phyloP scores from a whole-genome alignment of 1,139 yeast species.

The Suhomyces wounanorum region DNA sequence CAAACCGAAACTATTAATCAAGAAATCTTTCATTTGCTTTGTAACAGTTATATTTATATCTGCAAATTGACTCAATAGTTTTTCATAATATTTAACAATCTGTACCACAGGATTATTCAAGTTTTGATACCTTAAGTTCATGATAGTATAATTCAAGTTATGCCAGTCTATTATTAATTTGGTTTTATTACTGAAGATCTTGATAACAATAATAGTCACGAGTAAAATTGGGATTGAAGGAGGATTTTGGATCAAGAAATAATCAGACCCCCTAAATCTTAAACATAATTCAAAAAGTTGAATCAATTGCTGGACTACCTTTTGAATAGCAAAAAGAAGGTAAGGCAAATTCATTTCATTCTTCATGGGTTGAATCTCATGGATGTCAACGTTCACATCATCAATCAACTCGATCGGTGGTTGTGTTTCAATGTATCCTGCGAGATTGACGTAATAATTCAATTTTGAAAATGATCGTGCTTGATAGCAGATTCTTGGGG shows the following conservation, averaged over 20 bases:
- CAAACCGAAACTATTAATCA: slow-evolving; percentile 57
- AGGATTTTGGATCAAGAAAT: slow-evolving; percentile 85
- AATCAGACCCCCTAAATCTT: slow-evolving; percentile 63
- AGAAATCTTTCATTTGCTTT: slow-evolving; percentile 63
- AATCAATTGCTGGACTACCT: slow-evolving; percentile 59
- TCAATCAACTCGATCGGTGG: slow-evolving; percentile 55
- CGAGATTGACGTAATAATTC: slow-evolving; percentile 76
- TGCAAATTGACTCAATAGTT: slow-evolving; percentile 56
- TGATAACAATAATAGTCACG: slow-evolving; percentile 57
- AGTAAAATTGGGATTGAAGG: slow-evolving; percentile 86
- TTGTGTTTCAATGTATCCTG: slow-evolving; percentile 75
- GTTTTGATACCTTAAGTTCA: slow-evolving; percentile 63
- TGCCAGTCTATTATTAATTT: slow-evolving; percentile 92
- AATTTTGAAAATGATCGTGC: slow-evolving; percentile 71
- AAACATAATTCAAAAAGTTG: slow-evolving; percentile 50
- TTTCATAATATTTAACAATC: slow-evolving; percentile 59
- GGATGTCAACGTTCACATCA: slow-evolving; percentile 53
- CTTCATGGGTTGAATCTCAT: slow-evolving; percentile 48
- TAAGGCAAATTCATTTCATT: slow-evolving; percentile 53
- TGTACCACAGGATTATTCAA: slow-evolving; percentile 63
- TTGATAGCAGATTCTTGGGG: slow-evolving; percentile 95
- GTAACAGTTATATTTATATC: slow-evolving; percentile 79
- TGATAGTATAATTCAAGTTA: slow-evolving; percentile 83
- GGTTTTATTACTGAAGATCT: slow-evolving; percentile 57
- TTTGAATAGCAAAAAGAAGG: slow-evolving; percentile 56